These are phyloP conservation scores for Stipa capillata DNA, from an alignment of 176 grass and related monocot species.

Conservation along the genomic window DNA sequence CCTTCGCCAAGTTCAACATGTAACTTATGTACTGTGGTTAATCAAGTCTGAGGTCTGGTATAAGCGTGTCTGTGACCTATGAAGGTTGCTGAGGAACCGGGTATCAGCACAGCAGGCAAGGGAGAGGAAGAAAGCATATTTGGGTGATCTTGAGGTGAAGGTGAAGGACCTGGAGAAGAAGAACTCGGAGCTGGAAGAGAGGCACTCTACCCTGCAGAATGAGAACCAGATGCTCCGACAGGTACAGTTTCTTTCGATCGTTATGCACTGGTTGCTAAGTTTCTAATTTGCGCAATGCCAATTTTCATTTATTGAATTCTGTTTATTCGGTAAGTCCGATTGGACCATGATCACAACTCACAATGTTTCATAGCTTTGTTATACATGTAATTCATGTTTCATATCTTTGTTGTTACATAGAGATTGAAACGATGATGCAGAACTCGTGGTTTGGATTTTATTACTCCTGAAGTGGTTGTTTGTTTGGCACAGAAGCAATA, in stretches of 20 bases:
- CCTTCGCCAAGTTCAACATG: too few species aligned
- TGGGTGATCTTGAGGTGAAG: constrained; percentile 63
- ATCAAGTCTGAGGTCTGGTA: too few species aligned
- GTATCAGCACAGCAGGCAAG: constrained; percentile 85
- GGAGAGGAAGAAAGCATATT: constrained; percentile 86
- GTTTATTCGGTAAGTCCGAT: background rate
- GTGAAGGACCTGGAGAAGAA: constrained; percentile 72
- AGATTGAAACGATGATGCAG: background rate
- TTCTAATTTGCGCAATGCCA: background rate
- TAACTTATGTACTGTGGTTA: too few species aligned
- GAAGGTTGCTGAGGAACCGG: constrained; percentile 77
- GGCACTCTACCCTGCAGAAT: constrained; percentile 67
- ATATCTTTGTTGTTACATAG: too few species aligned
- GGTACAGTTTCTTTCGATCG: constrained; percentile 18
- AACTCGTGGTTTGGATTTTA: too few species aligned
- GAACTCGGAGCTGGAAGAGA: constrained; percentile 73
- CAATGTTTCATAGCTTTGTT: background rate
- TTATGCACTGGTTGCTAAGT: background rate
- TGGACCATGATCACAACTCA: background rate
- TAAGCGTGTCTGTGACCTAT: background rate
- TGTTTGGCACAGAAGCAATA: too few species aligned
- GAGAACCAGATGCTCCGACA: constrained; percentile 93
- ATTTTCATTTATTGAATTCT: background rate
- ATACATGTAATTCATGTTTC: too few species aligned
- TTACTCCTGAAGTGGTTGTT: too few species aligned